Evolutionary conservation across 345 rosid genomes (phyloP).

Genomic region (Orychophragmus violaceus): DNA sequence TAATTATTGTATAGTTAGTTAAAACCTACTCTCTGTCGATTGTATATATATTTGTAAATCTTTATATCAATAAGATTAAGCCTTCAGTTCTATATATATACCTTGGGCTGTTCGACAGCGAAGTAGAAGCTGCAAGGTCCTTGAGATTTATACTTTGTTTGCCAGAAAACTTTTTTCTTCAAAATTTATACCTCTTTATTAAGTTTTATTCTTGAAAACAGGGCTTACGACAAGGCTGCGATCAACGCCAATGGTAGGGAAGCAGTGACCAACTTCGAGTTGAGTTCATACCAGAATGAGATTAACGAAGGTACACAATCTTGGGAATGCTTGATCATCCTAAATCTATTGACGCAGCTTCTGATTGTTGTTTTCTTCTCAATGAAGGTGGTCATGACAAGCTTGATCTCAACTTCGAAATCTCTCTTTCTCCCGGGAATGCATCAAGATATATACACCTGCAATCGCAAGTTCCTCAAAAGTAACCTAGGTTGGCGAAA

Average conservation of each 20-base stretch:
- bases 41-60: too few species aligned
- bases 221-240: constrained; percentile 98
- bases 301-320: constrained; percentile 44
- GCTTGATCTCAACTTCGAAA: constrained; percentile 33
- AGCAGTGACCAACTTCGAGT: constrained; percentile 90
- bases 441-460: too few species aligned
- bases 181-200: constrained; percentile 32
- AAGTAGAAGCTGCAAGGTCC: constrained; percentile 99
- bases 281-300: constrained; percentile 63
- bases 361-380: neutral
- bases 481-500: too few species aligned
- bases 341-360: neutral
- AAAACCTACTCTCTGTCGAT: too few species aligned
- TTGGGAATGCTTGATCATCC: neutral
- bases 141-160: constrained; percentile 35
- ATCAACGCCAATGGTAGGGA: constrained; percentile 82
- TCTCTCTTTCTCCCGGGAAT: constrained; percentile 23
- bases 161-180: neutral
- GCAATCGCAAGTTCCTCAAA: too few species aligned
- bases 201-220: constrained; percentile 38
- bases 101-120: constrained; percentile 97
- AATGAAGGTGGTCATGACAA: constrained; percentile 23
- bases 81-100: too few species aligned
- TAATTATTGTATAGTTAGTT: too few species aligned
- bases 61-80: too few species aligned